Evolutionary conservation across 306 rosid species (phyloP).

Genomic region (Crataegus laevigata): DNA sequence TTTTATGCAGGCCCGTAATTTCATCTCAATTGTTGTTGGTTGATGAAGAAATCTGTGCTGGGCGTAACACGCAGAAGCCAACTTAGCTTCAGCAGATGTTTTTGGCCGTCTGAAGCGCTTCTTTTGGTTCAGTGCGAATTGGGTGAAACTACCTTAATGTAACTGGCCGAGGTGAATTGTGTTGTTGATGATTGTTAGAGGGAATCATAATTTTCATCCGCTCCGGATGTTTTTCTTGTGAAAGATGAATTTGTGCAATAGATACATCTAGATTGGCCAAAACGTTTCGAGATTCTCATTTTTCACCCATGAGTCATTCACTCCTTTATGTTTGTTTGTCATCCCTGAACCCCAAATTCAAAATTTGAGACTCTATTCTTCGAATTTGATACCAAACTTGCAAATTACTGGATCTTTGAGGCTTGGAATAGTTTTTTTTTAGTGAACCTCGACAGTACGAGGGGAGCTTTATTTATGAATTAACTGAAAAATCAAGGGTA

Average conservation of each 20-base stretch:
- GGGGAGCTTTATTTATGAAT: no score
- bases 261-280: neutral
- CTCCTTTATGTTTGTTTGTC: no score
- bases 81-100: constrained; percentile 20
- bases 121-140: constrained; percentile 11
- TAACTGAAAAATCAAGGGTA: no score
- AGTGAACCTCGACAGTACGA: no score
- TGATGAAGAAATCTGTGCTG: constrained; percentile 94
- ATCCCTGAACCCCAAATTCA: no score
- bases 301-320: neutral
- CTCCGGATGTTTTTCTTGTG: neutral
- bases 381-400: no score
- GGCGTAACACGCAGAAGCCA: constrained; percentile 87
- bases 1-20: constrained; percentile 77
- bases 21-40: constrained; percentile 88
- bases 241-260: neutral
- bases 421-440: no score
- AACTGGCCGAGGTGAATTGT: neutral
- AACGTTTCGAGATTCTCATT: neutral
- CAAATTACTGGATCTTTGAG: no score
- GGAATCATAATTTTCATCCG: neutral
- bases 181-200: neutral
- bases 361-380: no score
- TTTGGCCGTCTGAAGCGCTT: neutral
- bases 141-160: neutral